Percentiles rank a stretch among this genome's conserved stretches.
Evolutionary conservation across 306 rosid species (phyloP).

Genomic region (Inga oerstediana): DNA sequence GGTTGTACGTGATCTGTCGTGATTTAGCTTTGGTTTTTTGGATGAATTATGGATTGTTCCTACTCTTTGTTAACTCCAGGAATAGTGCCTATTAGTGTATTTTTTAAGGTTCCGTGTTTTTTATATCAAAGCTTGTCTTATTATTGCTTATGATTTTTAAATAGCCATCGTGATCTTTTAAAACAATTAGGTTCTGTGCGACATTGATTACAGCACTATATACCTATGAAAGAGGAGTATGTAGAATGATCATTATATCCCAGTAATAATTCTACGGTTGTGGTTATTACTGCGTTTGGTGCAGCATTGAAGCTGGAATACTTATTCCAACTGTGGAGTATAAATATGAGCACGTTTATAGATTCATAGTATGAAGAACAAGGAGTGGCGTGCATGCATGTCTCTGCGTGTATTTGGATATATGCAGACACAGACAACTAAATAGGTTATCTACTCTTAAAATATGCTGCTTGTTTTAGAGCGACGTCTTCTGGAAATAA

Average conservation of each 20-base stretch:
- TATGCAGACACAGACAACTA: not conserved
- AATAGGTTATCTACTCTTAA: not conserved
- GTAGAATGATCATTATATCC: not conserved
- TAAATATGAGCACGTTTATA: not conserved
- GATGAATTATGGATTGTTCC: not conserved
- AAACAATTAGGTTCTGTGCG: not conserved
- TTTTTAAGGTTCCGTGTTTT: not conserved
- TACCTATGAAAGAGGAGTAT: not conserved
- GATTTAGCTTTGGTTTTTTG: not conserved
- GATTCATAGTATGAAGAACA: not conserved
- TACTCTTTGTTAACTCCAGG: not conserved
- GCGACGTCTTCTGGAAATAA: not conserved
- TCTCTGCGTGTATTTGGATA: not conserved
- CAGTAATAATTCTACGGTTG: not conserved
- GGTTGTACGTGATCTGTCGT: conserved; percentile 19
- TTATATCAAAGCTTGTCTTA: not conserved
- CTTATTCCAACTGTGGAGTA: not conserved
- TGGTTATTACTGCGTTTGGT: conserved; percentile 4
- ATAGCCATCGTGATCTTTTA: not conserved
- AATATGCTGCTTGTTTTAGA: not conserved
- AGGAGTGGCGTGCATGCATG: not conserved
- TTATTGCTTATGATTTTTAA: not conserved
- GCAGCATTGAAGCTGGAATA: not conserved
- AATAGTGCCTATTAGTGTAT: not conserved
- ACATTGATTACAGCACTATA: not conserved